Percentiles rank a stretch among this genome's conserved stretches.
Conservation (phyloP, 306 rosid species). For the Mucuna pruriens region DNA sequence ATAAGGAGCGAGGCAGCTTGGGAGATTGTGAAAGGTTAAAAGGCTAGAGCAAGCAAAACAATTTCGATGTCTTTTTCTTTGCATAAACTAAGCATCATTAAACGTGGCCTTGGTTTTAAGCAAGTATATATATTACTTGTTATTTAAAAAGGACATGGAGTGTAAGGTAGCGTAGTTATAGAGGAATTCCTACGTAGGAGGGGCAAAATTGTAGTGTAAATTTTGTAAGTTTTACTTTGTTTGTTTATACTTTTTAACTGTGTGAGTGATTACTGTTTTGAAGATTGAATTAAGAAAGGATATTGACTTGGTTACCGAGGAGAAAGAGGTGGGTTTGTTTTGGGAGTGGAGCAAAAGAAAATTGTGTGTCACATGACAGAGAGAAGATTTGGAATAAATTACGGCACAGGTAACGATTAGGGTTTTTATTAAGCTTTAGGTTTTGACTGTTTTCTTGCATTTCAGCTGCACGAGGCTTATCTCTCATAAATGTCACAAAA, state of each 20-base stretch:
- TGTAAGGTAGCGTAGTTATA: conserved; percentile 46
- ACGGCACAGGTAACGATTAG: conserved; percentile 76
- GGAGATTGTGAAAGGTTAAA: conserved; percentile 79
- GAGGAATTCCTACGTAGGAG: conserved; percentile 47
- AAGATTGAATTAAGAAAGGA: conserved; percentile 57
- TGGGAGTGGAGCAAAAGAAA: conserved; percentile 76
- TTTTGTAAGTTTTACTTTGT: conserved; percentile 35
- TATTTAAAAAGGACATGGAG: conserved; percentile 26
- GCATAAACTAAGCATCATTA: conserved; percentile 40
- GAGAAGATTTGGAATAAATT: conserved; percentile 51
- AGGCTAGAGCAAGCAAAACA: conserved; percentile 57
- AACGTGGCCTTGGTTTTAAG: conserved; percentile 43
- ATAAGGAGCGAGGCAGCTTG: conserved; percentile 56
- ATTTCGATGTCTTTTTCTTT: conserved; percentile 49
- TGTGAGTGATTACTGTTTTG: conserved; percentile 36
- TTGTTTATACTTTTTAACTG: conserved; percentile 38
- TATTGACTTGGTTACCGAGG: conserved; percentile 73
- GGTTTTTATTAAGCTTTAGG: conserved; percentile 57
- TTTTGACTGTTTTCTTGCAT: conserved; percentile 57
- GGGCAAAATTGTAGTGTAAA: conserved; percentile 33
- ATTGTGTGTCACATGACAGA: conserved; percentile 54
- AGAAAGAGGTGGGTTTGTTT: conserved; percentile 82
- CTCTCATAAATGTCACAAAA: conserved; percentile 53
- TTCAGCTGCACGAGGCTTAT: conserved; percentile 60
- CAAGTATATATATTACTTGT: neutral